Base-by-base conservation (phyloP, 169 alveolate genomes). In the Theileria parva region DNA sequence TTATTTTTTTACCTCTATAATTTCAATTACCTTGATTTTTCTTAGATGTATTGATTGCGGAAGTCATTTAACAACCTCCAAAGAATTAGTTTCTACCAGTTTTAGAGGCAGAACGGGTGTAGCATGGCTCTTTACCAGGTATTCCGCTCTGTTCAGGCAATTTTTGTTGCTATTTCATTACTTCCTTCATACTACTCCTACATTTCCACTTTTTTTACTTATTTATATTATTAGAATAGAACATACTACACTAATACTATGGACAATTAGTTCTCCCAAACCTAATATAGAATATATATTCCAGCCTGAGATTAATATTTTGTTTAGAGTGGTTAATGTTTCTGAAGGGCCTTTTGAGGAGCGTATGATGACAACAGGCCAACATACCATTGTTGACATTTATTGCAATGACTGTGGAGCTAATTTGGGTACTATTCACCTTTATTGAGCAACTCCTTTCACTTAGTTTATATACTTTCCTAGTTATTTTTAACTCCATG, bases 281-380 rank as follows among this genome's bases (percentile, higher is more conserved):
- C 55, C 23, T 12, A 37, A 1, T 19, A 44, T 25, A 1, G 21
- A 44, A 13, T 44, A 44, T 48, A 0, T 0, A 0, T 37, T 17
- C 21, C 69, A 34, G 69, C 69, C 21, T 19, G 74, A 19, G 70
- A 23, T 50, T 68, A 28, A 28, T 63, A 63, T 1, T 80, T 23
- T 44, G 61, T 66, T 61, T 88, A 93, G 95, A 81, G 97, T 93
- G 0, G 86, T 91, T 30, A 95, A 95, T 76, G 85, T 94, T 2
- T 86, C 95, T 66, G 96, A 94, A 77, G 97, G 98, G 28, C 91
- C 79, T 30, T 77, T 88, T 57, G 96, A 93, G 77, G 97, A 92
- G 69, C 93, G 97, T 69, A 85, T 79, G 92, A 94, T 95, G 97
- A 95, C 96, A 30, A 95, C 98, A 0, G 97, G 97, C 0, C 92